Conservation (phyloP, 2,329 filamentous ascomycete genomes). For the Ascochyta koolunga region DNA sequence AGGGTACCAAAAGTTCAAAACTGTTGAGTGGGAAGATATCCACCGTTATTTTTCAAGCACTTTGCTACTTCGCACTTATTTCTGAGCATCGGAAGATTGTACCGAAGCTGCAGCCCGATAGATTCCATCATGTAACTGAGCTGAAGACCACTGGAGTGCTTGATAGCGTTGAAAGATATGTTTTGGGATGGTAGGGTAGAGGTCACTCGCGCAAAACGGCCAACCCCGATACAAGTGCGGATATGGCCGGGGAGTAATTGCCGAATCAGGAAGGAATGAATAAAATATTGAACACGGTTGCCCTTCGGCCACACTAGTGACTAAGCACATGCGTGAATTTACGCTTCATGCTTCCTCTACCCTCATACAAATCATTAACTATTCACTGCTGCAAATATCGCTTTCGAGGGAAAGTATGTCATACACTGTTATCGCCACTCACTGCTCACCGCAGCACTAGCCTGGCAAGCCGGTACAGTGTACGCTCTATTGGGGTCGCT, state of each 20-base stretch:
- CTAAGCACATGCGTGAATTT: background rate
- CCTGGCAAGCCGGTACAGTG: conserved; percentile 37
- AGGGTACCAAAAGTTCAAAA: conserved; percentile 12
- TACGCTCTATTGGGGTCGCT: conserved; percentile 52
- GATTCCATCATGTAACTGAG: too few relatives aligned
- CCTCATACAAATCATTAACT: background rate
- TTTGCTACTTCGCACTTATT: too few relatives aligned
- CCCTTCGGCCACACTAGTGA: conserved; percentile 14
- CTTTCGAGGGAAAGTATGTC: background rate
- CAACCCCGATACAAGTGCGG: too few relatives aligned
- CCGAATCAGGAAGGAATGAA: background rate
- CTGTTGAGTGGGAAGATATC: conserved; percentile 6
- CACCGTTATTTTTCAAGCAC: too few relatives aligned
- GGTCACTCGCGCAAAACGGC: background rate
- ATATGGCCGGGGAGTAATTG: background rate
- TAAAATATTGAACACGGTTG: conserved; percentile 7
- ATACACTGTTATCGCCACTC: conserved; percentile 26
- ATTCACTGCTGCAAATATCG: too few relatives aligned
- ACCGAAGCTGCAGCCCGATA: too few relatives aligned
- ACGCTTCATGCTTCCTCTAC: background rate
- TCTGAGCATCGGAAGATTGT: too few relatives aligned
- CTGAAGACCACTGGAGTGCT: too few relatives aligned
- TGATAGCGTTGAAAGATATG: too few relatives aligned
- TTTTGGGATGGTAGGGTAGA: background rate
- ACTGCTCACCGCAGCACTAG: conserved; percentile 30